Percentiles rank a stretch among this genome's conserved stretches.
Evolutionary conservation across 257 asterid genomes (phyloP).

Genomic region (Schizonepeta tenuifolia): DNA sequence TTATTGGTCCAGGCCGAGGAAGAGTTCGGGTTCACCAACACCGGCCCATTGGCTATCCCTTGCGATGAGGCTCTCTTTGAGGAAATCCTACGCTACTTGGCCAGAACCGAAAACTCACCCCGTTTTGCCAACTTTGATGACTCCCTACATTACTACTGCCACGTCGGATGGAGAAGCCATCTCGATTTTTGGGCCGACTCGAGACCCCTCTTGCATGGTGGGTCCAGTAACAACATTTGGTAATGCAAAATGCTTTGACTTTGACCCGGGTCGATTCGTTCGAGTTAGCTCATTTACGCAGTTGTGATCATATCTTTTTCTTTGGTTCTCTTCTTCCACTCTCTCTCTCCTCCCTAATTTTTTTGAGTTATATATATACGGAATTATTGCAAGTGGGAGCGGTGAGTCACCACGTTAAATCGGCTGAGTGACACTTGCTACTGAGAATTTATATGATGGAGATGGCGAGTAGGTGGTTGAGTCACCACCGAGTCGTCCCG

Average conservation of each 20-base stretch:
- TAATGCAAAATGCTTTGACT: constrained; percentile 14
- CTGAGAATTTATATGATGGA: constrained; percentile 32
- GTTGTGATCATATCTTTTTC: too few relatives aligned
- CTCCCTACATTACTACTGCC: constrained; percentile 52
- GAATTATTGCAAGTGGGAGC: constrained; percentile 17
- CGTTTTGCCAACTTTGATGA: constrained; percentile 50
- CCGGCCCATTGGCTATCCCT: constrained; percentile 64
- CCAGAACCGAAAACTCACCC: constrained; percentile 43
- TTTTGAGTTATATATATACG: background rate
- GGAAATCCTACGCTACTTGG: constrained; percentile 53
- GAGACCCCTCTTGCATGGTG: constrained; percentile 60
- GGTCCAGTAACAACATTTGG: constrained; percentile 37
- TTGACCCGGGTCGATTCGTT: constrained; percentile 33
- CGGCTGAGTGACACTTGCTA: background rate
- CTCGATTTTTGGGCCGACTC: constrained; percentile 65
- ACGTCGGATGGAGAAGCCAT: constrained; percentile 45
- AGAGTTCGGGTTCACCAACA: constrained; percentile 58
- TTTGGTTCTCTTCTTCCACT: background rate
- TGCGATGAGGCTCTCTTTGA: constrained; percentile 63
- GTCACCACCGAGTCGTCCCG: constrained; percentile 72
- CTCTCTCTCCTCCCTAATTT: too few relatives aligned
- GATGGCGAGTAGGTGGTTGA: constrained; percentile 64
- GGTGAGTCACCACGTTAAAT: constrained; percentile 3
- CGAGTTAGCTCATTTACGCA: background rate
- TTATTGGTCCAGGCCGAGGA: constrained; percentile 58